Evolutionary conservation across 2,329 filamentous ascomycete genomes (phyloP).

Genomic region (Diaporthe destruens): DNA sequence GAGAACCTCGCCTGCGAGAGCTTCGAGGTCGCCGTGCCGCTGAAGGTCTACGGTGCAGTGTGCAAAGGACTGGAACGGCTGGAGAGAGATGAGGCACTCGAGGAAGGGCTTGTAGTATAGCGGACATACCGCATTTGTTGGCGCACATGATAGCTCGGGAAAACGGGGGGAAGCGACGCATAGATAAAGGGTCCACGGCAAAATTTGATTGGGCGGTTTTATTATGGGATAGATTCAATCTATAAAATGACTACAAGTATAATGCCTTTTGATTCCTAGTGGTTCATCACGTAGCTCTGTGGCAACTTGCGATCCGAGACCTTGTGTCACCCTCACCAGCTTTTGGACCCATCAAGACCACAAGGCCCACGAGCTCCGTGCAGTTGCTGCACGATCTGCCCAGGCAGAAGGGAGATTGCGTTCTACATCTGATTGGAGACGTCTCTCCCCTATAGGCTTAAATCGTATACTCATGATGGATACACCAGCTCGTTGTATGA

Average conservation of each 20-base stretch:
- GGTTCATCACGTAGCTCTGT: not conserved
- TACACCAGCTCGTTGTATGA: not conserved
- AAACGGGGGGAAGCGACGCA: not conserved
- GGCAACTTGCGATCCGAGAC: too few relatives aligned
- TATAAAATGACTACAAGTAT: constrained; percentile 5
- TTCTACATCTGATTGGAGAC: not conserved
- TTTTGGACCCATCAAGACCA: not conserved
- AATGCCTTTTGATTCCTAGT: not conserved
- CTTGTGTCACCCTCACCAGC: not conserved
- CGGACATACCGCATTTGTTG: constrained; percentile 12
- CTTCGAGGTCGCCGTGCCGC: constrained; percentile 88
- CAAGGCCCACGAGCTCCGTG: not conserved
- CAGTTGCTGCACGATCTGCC: not conserved
- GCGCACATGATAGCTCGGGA: not conserved
- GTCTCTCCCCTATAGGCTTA: not conserved
- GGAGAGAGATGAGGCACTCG: constrained; percentile 66
- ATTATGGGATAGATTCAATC: constrained; percentile 12
- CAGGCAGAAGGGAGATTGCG: not conserved
- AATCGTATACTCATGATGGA: not conserved
- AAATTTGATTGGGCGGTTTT: constrained; percentile 19
- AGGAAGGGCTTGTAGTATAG: constrained; percentile 43
- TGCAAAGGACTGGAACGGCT: constrained; percentile 68
- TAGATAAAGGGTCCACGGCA: constrained; percentile 29
- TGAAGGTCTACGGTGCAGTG: constrained; percentile 81
- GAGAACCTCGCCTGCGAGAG: constrained; percentile 87